Base-by-base conservation (phyloP, 805 yeast species). In the Sungouiella blattae region DNA sequence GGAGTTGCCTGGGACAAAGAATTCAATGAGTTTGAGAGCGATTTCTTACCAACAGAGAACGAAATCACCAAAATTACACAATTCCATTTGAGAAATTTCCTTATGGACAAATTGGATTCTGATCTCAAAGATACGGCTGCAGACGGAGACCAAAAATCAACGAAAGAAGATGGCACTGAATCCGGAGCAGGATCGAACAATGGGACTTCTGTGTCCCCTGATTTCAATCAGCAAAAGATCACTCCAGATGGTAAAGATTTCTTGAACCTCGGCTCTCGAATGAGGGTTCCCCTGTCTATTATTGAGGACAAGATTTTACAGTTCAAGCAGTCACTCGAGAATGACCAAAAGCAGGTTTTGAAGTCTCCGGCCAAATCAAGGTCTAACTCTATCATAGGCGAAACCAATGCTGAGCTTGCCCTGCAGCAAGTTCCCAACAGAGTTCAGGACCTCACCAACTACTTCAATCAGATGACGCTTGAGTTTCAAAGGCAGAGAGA, bases 31-130 rank as follows among this genome's bases (percentile, higher is more conserved):
- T 91, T 93, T 62, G 97, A 86, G 40, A 72, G 73, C 28, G 71
- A 71, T 14, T 93, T 75, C 53, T 71, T 91, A 40, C 98, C 98
- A 1, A 79, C 95, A 6, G 98, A 93, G 57, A 86, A 82, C 50
- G 98, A 93, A 69, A 85, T 93, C 46, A 80, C 95, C 4, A 72
- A 87, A 43, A 85, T 93, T 28, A 89, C 98, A 1, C 84, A 95
- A 4, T 81, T 82, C 48, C 98, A 91, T 53, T 64, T 91, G 50
- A 78, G 80, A 41, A 83, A 81, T 46, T 69, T 89, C 32, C 80
- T 91, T 46, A 60, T 76, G 50, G 88, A 80, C 36, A 71, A 69
- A 37, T 59, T 67, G 26, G 55, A 42, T 28, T 37, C 46, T 11
- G 52, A 57, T 11, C 28, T 50, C 35, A 48, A 52, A 20, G 9